These are phyloP conservation scores for Irpex rosettiformis DNA, from an alignment of 1,284 basidiomycete genomes.

Conservation along the genomic window DNA sequence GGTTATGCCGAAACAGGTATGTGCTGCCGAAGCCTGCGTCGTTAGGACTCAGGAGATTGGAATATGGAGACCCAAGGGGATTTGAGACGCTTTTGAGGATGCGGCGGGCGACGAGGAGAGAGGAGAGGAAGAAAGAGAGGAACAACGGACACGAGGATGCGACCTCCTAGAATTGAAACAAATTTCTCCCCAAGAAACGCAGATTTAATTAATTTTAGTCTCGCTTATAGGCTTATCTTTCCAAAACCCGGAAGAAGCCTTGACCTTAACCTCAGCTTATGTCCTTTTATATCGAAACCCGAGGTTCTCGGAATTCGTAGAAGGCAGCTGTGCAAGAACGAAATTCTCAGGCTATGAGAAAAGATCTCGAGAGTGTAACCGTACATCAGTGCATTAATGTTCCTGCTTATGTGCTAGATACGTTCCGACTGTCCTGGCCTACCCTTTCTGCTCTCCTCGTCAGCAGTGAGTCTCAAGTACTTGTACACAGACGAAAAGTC, in stretches of 20 bases:
- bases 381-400: neutral
- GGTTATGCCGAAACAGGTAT: slow-evolving; percentile 13
- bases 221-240: neutral
- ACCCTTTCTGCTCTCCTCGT: slow-evolving; percentile 14
- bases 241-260: neutral
- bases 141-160: slow-evolving; percentile 9
- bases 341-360: too few relatives aligned
- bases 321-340: neutral
- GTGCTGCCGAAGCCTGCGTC: neutral
- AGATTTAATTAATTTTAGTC: neutral
- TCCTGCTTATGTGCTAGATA: slow-evolving; percentile 1
- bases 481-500: slow-evolving; percentile 83
- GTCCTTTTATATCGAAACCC: neutral
- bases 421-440: slow-evolving; percentile 11
- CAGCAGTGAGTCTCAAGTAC: slow-evolving; percentile 39
- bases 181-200: slow-evolving; percentile 1
- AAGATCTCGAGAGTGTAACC: too few relatives aligned
- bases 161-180: slow-evolving; percentile 1
- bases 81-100: neutral
- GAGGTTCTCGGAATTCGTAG: neutral
- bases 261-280: slow-evolving; percentile 7
- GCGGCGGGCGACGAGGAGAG: slow-evolving; percentile 6
- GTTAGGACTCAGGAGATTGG: neutral
- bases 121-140: slow-evolving; percentile 15
- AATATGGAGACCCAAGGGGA: slow-evolving; percentile 2